phyloP scores from a whole-genome alignment of 139 green algal species.

The Tetratostichococcus sp. region DNA sequence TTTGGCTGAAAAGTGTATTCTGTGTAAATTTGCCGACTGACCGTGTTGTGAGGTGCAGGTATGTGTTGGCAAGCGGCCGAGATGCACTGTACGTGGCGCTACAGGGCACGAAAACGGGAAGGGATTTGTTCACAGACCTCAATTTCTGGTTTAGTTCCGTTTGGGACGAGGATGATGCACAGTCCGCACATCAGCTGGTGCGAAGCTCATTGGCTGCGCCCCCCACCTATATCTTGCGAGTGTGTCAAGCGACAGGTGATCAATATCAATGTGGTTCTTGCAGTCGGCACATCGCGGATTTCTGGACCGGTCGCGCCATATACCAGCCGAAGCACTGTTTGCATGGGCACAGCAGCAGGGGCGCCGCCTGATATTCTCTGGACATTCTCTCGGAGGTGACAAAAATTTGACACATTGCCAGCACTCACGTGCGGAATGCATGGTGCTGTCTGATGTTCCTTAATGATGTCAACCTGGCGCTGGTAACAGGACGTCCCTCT shows the following conservation, averaged over 20 bases:
- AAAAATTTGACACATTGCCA: too few species aligned
- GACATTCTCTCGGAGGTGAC: neutral
- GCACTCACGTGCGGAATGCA: too few species aligned
- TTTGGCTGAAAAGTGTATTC: too few species aligned
- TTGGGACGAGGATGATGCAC: neutral
- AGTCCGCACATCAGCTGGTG: neutral
- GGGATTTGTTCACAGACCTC: neutral
- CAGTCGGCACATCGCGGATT: neutral
- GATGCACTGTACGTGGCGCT: neutral
- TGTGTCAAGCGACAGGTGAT: too few species aligned
- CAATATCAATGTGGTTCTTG: too few species aligned
- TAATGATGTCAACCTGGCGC: too few species aligned
- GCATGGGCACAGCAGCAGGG: neutral
- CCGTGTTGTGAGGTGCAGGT: neutral
- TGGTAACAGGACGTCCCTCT: too few species aligned
- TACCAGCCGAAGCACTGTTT: neutral
- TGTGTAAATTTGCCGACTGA: too few species aligned
- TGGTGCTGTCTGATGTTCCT: too few species aligned
- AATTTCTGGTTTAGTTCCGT: neutral
- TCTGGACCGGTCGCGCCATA: neutral
- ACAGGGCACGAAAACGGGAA: neutral
- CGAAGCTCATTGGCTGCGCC: neutral
- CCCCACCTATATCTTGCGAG: too few species aligned
- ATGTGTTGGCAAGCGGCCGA: neutral
- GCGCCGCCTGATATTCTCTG: neutral